Evolutionary conservation across 2,329 filamentous ascomycete genomes (phyloP).

Genomic region (Juglanconis oblonga): DNA sequence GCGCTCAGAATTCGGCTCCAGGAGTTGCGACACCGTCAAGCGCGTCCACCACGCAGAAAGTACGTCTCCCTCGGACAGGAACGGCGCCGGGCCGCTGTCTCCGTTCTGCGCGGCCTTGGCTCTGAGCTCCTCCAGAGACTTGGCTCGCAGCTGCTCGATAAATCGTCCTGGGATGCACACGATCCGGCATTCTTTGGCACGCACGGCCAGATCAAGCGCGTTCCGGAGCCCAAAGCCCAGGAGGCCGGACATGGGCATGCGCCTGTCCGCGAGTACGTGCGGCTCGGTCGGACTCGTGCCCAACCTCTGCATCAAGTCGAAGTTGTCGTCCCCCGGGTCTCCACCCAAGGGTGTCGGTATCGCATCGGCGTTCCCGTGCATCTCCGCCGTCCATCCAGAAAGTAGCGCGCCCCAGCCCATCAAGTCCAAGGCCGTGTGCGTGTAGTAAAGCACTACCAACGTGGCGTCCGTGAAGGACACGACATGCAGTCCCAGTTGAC

Average conservation of each 20-base stretch:
- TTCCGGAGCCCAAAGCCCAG: constrained; percentile 27
- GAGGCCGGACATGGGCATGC: constrained; percentile 22
- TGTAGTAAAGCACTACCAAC: constrained; percentile 37
- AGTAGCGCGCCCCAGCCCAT: constrained; percentile 37
- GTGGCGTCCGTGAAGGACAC: constrained; percentile 43
- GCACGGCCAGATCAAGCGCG: constrained; percentile 24
- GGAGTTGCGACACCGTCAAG: constrained; percentile 25
- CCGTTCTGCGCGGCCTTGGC: too few relatives aligned
- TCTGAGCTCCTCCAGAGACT: constrained; percentile 26
- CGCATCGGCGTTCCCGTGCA: constrained; percentile 34
- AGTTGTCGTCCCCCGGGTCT: constrained; percentile 3
- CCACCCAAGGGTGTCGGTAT: constrained; percentile 28
- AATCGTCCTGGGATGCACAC: constrained; percentile 33
- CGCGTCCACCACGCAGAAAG: constrained; percentile 35
- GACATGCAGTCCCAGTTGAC: constrained; percentile 41
- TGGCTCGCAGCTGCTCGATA: constrained; percentile 24
- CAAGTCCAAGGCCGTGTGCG: constrained; percentile 42
- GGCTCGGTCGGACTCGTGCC: constrained; percentile 24
- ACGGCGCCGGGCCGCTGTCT: constrained; percentile 21
- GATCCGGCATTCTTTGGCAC: constrained; percentile 31
- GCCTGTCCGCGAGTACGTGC: constrained; percentile 21
- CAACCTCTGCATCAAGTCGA: constrained; percentile 31
- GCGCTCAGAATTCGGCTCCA: not conserved
- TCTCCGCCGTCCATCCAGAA: constrained; percentile 37
- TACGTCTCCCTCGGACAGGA: constrained; percentile 37